Evolutionary conservation across 139 green algal genomes (phyloP).

Genomic region (Nannochloris sp.): DNA sequence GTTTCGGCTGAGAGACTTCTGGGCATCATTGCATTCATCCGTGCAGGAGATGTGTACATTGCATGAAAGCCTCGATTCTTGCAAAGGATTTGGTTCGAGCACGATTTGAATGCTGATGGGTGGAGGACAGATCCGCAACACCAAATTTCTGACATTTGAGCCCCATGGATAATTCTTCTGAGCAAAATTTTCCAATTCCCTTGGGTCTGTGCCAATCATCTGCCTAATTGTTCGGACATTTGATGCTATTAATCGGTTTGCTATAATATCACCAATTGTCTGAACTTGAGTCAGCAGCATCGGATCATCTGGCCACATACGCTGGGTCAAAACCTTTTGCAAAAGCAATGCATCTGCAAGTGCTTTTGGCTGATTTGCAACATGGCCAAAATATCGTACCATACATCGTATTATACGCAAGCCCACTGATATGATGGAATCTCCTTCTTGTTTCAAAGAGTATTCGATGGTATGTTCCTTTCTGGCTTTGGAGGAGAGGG

Average conservation of each 20-base stretch:
- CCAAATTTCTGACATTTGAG: not conserved
- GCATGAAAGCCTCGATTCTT: not conserved
- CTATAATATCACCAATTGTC: conserved; percentile 15
- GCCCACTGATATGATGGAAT: conserved; percentile 2
- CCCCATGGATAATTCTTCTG: conserved; percentile 60
- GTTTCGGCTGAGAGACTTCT: no score
- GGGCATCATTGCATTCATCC: no score
- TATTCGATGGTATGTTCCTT: conserved; percentile 53
- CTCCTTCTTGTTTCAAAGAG: conserved; percentile 36
- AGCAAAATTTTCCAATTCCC: conserved; percentile 44
- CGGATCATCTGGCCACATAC: conserved; percentile 47
- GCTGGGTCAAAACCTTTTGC: conserved; percentile 36
- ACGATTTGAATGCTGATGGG: no score
- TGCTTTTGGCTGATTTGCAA: conserved; percentile 9
- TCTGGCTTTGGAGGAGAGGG: conserved; percentile 38
- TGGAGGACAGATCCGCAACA: no score
- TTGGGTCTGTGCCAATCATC: conserved; percentile 37
- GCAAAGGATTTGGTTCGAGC: not conserved
- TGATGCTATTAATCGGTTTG: conserved; percentile 34
- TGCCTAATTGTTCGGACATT: conserved; percentile 36
- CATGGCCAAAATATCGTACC: conserved; percentile 15
- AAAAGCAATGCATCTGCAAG: conserved; percentile 42
- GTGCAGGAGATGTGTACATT: not conserved
- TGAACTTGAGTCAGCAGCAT: conserved; percentile 23
- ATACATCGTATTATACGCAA: conserved; percentile 4